Evolutionary conservation across 306 rosid genomes (phyloP).

Genomic region (Vicia faba): DNA sequence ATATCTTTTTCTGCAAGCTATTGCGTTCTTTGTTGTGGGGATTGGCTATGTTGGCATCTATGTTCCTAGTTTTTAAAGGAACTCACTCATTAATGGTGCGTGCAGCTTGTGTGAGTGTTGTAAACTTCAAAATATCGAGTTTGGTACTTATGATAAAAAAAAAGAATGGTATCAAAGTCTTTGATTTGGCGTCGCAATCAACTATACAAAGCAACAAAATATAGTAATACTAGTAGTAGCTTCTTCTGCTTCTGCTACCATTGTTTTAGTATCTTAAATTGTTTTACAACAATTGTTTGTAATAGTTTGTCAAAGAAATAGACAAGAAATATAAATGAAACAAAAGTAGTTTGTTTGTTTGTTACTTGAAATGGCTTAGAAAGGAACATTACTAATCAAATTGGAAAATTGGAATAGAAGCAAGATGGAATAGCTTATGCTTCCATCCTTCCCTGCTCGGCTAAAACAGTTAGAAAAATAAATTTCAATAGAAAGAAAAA

Average conservation of each 20-base stretch:
- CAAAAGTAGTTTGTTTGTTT: conserved; percentile 9
- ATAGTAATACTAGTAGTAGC: conserved; percentile 1
- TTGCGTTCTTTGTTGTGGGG: conserved; percentile 88
- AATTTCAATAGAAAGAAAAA: no score
- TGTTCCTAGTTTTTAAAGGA: conserved; percentile 60
- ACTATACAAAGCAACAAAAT: conserved; percentile 34
- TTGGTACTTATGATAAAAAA: background rate
- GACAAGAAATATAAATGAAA: conserved; percentile 28
- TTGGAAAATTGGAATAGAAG: conserved; percentile 38
- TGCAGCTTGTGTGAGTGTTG: background rate
- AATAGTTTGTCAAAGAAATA: conserved; percentile 21
- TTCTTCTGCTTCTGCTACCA: conserved; percentile 31
- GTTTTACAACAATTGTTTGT: conserved; percentile 30
- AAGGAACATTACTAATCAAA: conserved; percentile 14
- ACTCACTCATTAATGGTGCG: background rate
- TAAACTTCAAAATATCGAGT: background rate
- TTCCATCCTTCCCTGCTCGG: no score
- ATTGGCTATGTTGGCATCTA: conserved; percentile 81
- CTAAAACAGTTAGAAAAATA: no score
- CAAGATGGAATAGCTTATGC: conserved; percentile 16
- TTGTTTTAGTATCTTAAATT: conserved; percentile 36
- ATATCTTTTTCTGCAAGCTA: conserved; percentile 78
- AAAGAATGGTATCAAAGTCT: conserved; percentile 8
- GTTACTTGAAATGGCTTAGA: conserved; percentile 10
- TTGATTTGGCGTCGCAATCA: conserved; percentile 18